Evolutionary conservation across 768 basidiomycete species (phyloP).

Genomic region (Cubamyces lactineus): DNA sequence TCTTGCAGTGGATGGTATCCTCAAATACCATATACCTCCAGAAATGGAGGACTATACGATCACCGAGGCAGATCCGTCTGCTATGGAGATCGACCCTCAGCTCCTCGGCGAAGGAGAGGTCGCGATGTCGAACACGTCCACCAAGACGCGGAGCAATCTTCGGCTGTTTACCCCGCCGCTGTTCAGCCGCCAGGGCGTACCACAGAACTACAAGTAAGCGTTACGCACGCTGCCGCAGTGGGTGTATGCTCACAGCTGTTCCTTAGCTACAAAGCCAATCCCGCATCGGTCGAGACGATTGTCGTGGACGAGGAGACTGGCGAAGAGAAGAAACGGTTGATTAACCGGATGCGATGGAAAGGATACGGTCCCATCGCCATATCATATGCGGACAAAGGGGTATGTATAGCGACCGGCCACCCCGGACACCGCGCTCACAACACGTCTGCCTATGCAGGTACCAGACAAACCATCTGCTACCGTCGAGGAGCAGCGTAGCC

Average conservation of each 20-base stretch:
- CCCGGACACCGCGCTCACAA: neutral
- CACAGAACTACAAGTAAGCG: slow-evolving; percentile 79
- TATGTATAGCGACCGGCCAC: slow-evolving; percentile 30
- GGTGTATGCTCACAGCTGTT: neutral
- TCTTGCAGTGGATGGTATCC: slow-evolving; percentile 68
- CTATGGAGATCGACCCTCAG: slow-evolving; percentile 56
- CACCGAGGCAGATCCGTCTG: slow-evolving; percentile 32
- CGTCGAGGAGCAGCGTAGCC: slow-evolving; percentile 61
- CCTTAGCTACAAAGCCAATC: slow-evolving; percentile 74
- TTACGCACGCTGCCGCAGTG: neutral
- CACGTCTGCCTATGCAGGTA: slow-evolving; percentile 43
- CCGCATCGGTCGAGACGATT: slow-evolving; percentile 71
- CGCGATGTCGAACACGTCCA: neutral
- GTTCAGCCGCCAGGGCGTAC: slow-evolving; percentile 80
- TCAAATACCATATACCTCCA: slow-evolving; percentile 66
- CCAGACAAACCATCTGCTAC: slow-evolving; percentile 64
- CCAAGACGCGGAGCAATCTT: slow-evolving; percentile 54
- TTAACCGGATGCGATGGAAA: slow-evolving; percentile 87
- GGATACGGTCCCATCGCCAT: slow-evolving; percentile 77
- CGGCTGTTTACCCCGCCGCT: slow-evolving; percentile 87
- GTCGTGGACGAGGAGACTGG: slow-evolving; percentile 75
- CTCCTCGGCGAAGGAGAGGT: slow-evolving; percentile 30
- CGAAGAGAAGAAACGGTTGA: slow-evolving; percentile 79
- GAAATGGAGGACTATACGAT: slow-evolving; percentile 67
- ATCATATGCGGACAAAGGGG: slow-evolving; percentile 63